phyloP scores from a whole-genome alignment of 495 filamentous ascomycete genomes.

The Xylaria venustula region DNA sequence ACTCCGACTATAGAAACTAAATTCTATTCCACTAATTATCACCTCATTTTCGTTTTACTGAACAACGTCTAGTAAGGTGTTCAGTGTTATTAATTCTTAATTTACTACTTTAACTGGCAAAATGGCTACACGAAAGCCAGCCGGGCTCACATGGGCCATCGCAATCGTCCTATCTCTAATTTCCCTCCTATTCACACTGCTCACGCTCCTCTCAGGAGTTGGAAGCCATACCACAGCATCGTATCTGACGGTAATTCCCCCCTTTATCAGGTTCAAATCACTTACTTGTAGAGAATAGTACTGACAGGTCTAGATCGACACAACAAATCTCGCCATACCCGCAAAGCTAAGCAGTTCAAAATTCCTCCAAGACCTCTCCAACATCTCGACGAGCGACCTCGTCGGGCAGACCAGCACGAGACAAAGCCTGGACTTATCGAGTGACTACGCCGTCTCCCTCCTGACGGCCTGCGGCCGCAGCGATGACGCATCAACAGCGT shows the following conservation, averaged over 20 bases:
- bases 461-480: slow-evolving; percentile 34
- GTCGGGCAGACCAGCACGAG: slow-evolving; percentile 29
- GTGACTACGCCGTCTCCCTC: slow-evolving; percentile 31
- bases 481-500: slow-evolving; percentile 16
- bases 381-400: slow-evolving; percentile 29
- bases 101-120: background rate
- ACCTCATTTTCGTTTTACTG: background rate
- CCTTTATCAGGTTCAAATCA: background rate
- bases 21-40: background rate
- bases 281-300: background rate
- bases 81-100: background rate
- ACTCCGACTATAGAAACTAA: background rate
- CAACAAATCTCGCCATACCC: slow-evolving; percentile 23
- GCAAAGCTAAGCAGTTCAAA: slow-evolving; percentile 31
- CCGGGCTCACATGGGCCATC: slow-evolving; percentile 7
- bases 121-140: slow-evolving; percentile 14
- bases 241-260: slow-evolving; percentile 31
- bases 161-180: slow-evolving; percentile 25
- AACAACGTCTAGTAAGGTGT: background rate
- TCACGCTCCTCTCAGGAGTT: slow-evolving; percentile 31
- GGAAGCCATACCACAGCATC: slow-evolving; percentile 17
- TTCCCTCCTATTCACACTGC: slow-evolving; percentile 24
- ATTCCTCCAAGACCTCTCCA: slow-evolving; percentile 30
- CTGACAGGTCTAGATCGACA: slow-evolving; percentile 27
- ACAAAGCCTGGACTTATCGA: slow-evolving; percentile 28